These are phyloP conservation scores for Sindora glabra DNA, from an alignment of 306 rosid species.

Conservation along the genomic window DNA sequence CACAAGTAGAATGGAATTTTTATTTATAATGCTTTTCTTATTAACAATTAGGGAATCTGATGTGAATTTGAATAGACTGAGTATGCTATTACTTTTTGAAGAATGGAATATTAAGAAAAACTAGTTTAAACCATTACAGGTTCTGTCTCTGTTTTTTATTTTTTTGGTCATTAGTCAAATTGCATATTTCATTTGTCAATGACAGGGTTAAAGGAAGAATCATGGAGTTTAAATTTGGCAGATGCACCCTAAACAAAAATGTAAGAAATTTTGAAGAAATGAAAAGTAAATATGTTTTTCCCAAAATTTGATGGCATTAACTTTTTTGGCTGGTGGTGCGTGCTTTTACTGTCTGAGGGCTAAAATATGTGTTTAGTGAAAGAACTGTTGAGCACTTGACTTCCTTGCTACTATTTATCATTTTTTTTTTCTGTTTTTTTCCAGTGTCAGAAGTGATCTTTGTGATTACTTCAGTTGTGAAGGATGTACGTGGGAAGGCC, in stretches of 20 bases:
- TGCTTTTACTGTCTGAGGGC: background rate
- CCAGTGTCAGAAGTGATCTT: slow-evolving; percentile 88
- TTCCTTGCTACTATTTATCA: background rate
- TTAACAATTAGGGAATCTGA: background rate
- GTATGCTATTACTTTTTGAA: background rate
- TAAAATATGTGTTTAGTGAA: background rate
- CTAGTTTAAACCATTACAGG: no score
- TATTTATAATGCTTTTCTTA: background rate
- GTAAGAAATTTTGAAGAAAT: background rate
- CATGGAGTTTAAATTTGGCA: background rate
- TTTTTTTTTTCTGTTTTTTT: background rate
- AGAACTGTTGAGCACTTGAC: background rate
- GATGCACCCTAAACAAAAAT: background rate
- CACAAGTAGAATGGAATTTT: background rate
- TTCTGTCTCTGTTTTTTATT: no score
- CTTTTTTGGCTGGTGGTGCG: background rate
- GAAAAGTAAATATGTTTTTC: background rate
- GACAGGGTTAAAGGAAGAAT: background rate
- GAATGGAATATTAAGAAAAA: background rate
- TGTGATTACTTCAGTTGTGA: slow-evolving; percentile 78
- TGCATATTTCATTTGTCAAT: background rate
- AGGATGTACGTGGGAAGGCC: slow-evolving; percentile 86
- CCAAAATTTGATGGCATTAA: background rate
- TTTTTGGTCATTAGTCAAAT: no score
- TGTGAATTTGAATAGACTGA: background rate